Percentiles rank a stretch among this genome's conserved stretches.
phyloP scores from a whole-genome alignment of 2,329 filamentous ascomycete genomes.

The Diaporthe sp. region DNA sequence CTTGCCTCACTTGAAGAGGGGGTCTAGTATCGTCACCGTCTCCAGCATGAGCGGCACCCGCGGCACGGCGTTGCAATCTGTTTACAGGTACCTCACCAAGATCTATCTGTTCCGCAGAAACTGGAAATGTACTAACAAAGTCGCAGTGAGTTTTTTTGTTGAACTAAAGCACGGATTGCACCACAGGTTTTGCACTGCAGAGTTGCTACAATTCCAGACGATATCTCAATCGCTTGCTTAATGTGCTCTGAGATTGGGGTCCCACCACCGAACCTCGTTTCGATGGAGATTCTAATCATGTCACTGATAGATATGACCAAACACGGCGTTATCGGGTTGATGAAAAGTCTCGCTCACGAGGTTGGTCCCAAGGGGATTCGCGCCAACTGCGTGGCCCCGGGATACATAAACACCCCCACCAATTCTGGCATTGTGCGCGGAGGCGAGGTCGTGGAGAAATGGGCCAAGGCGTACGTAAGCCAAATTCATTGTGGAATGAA shows the following conservation, averaged over 20 bases:
- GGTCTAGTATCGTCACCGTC: conserved; percentile 55
- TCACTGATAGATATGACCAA: conserved; percentile 50
- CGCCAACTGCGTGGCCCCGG: conserved; percentile 52
- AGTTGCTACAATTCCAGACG: neutral
- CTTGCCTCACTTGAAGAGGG: conserved; percentile 54
- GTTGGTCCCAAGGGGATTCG: conserved; percentile 55
- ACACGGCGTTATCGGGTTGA: conserved; percentile 58
- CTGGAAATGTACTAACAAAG: conserved; percentile 45
- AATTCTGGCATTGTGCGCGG: conserved; percentile 62
- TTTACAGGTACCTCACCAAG: neutral
- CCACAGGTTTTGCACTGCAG: neutral
- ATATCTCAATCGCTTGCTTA: rapidly evolving
- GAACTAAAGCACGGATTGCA: neutral
- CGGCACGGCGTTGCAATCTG: conserved; percentile 43
- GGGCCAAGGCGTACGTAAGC: conserved; percentile 25
- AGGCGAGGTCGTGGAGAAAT: conserved; percentile 47
- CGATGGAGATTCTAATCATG: neutral
- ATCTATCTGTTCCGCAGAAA: neutral
- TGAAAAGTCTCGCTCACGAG: conserved; percentile 58
- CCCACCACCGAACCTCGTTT: rapidly evolving
- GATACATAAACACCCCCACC: conserved; percentile 48
- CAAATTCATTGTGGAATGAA: conserved; percentile 49
- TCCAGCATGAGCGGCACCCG: conserved; percentile 47
- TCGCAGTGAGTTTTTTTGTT: neutral
- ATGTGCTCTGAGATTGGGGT: too few species aligned